Conservation (phyloP, 2,329 filamentous ascomycete genomes). For the Cordyceps javanica region DNA sequence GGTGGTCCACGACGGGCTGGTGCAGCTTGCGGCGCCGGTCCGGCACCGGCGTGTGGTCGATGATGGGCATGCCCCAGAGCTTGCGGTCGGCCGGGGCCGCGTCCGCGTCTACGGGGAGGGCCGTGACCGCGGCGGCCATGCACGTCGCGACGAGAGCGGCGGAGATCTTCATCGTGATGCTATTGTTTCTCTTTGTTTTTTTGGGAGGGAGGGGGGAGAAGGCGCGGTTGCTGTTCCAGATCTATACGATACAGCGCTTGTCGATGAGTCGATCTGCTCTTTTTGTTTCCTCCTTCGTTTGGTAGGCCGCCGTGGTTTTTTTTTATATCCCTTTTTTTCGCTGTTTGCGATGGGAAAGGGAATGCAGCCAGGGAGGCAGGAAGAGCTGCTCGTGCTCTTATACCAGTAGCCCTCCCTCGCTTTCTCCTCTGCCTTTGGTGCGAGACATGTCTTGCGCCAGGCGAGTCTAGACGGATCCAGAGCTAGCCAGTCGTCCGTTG, state of each 20-base stretch:
- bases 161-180: slow-evolving; percentile 1
- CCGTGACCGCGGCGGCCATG: not conserved
- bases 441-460: not conserved
- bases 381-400: not conserved
- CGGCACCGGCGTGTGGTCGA: not conserved
- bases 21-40: not conserved
- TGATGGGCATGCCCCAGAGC: not conserved
- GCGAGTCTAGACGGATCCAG: not conserved
- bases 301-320: too few relatives aligned
- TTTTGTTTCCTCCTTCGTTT: too few relatives aligned
- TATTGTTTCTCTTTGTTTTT: too few relatives aligned
- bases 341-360: not conserved
- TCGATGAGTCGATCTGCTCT: too few relatives aligned
- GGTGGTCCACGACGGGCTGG: not conserved
- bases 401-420: not conserved
- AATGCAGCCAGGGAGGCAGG: not conserved
- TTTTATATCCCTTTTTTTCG: too few relatives aligned
- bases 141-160: not conserved
- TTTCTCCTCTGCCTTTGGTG: not conserved
- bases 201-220: too few relatives aligned
- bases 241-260: too few relatives aligned
- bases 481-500: not conserved
- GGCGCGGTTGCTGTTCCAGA: too few relatives aligned
- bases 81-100: not conserved
- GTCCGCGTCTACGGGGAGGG: not conserved